phyloP scores from a whole-genome alignment of 2,329 filamentous ascomycete genomes.

The Colletotrichum sp. region DNA sequence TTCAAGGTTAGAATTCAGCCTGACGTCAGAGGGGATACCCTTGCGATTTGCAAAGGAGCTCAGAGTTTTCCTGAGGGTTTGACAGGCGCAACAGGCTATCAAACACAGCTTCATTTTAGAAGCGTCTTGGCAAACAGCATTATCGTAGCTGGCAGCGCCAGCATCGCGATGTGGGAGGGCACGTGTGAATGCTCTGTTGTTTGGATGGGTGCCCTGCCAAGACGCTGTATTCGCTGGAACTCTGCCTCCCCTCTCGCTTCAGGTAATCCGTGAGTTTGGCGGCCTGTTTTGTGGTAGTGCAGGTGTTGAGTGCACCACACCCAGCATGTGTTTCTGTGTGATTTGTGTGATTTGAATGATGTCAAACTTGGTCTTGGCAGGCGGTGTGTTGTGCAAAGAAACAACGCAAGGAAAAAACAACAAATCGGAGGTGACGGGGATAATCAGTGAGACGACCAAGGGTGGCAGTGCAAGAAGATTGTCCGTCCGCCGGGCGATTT shows the following conservation, averaged over 20 bases:
- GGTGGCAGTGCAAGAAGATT: slow-evolving; percentile 6
- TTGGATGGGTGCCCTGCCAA: neutral
- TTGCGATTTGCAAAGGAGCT: neutral
- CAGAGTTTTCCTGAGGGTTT: neutral
- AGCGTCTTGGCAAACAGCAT: neutral
- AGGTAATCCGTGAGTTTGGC: neutral
- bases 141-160: neutral
- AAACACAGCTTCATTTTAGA: neutral
- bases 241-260: neutral
- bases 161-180: neutral
- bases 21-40: slow-evolving; percentile 4
- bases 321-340: neutral
- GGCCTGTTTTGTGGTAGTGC: neutral
- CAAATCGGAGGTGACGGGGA: slow-evolving; percentile 3
- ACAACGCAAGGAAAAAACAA: neutral
- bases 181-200: neutral
- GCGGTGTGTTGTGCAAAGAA: neutral
- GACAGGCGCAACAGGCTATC: neutral
- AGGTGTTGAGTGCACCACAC: neutral
- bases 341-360: slow-evolving; percentile 13
- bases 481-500: neutral
- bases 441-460: neutral
- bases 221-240: neutral
- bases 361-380: slow-evolving; percentile 8
- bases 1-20: neutral